These are phyloP conservation scores for Phialocephala sp. DNA, from an alignment of 2,329 filamentous ascomycete species.

Conservation along the genomic window DNA sequence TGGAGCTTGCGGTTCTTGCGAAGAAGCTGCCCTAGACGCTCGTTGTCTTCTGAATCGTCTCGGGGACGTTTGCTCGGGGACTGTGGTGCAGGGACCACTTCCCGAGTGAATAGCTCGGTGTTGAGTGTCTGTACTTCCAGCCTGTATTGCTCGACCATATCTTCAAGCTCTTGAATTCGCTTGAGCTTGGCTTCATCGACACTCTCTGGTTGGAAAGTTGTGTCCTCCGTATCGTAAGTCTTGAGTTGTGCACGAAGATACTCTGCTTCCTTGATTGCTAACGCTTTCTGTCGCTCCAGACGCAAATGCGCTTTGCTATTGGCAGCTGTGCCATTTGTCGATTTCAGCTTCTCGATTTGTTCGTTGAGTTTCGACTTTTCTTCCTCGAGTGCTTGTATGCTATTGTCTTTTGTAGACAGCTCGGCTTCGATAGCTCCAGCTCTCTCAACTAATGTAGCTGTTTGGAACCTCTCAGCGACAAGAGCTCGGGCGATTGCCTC, in stretches of 20 bases:
- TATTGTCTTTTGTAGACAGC: slow-evolving; percentile 75
- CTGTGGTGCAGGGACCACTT: slow-evolving; percentile 51
- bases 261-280: slow-evolving; percentile 91
- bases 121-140: slow-evolving; percentile 77
- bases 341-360: slow-evolving; percentile 74
- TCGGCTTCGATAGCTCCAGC: slow-evolving; percentile 82
- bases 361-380: slow-evolving; percentile 68
- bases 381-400: slow-evolving; percentile 72
- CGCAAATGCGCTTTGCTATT: slow-evolving; percentile 74
- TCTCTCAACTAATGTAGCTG: slow-evolving; percentile 78
- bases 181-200: slow-evolving; percentile 77
- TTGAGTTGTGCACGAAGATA: slow-evolving; percentile 92
- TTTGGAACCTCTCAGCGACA: slow-evolving; percentile 80
- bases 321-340: slow-evolving; percentile 46
- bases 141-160: slow-evolving; percentile 86
- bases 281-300: slow-evolving; percentile 81
- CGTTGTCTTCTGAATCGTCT: slow-evolving; percentile 59
- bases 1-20: slow-evolving; percentile 89
- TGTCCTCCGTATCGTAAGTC: slow-evolving; percentile 85
- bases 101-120: slow-evolving; percentile 71
- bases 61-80: slow-evolving; percentile 69
- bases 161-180: slow-evolving; percentile 81
- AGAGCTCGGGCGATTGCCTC: slow-evolving; percentile 86
- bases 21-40: slow-evolving; percentile 81
- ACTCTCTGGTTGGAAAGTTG: slow-evolving; percentile 80